These are phyloP conservation scores for Cladobotryum protrusum DNA, from an alignment of 2,329 filamentous ascomycete species.

Conservation along the genomic window DNA sequence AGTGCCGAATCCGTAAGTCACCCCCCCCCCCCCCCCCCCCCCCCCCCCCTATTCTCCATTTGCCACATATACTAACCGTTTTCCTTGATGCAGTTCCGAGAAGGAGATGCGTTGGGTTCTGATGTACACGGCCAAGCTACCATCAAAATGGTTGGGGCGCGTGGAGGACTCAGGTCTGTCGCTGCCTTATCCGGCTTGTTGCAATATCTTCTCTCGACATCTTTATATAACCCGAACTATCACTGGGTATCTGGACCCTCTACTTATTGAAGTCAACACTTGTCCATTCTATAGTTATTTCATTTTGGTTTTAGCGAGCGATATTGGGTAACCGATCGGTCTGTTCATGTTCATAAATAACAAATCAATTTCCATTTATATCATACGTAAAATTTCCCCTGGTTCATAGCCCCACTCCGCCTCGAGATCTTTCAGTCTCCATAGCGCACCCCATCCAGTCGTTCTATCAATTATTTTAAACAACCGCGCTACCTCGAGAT, in stretches of 20 bases:
- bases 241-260: not conserved
- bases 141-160: slow-evolving; percentile 4
- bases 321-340: not conserved
- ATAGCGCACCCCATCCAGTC: slow-evolving; percentile 44
- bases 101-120: not conserved
- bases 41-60: not conserved
- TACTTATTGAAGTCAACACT: slow-evolving; percentile 1
- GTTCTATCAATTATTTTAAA: slow-evolving; percentile 40
- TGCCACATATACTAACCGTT: not conserved
- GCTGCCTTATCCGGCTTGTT: not conserved
- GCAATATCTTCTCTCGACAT: not conserved
- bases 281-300: not conserved
- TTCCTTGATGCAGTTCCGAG: not conserved
- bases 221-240: not conserved
- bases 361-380: not conserved
- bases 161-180: slow-evolving; percentile 4
- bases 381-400: slow-evolving; percentile 14
- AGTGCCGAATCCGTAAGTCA: slow-evolving; percentile 6
- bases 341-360: not conserved
- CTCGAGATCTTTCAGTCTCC: slow-evolving; percentile 43
- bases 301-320: not conserved
- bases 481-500: slow-evolving; percentile 27
- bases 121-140: slow-evolving; percentile 5
- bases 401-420: slow-evolving; percentile 27
- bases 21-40: too few relatives aligned